These are phyloP conservation scores for Apiospora malaysiana DNA, from an alignment of 2,329 filamentous ascomycete species.

Conservation along the genomic window DNA sequence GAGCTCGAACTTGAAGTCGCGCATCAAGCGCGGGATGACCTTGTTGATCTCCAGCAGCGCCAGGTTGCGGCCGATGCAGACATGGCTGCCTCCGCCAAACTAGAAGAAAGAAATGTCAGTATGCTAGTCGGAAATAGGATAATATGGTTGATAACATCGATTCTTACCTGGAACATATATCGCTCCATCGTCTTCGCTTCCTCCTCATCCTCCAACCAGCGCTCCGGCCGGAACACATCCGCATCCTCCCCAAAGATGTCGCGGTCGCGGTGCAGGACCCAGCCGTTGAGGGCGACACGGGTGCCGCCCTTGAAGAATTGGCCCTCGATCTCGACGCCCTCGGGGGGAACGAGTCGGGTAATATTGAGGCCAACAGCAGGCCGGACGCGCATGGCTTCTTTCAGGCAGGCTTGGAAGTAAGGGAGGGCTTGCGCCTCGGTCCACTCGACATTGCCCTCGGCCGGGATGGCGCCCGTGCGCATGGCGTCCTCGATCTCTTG, in stretches of 20 bases:
- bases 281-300: constrained; percentile 58
- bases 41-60: constrained; percentile 65
- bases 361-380: constrained; percentile 63
- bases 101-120: constrained; percentile 30
- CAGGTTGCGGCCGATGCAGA: constrained; percentile 62
- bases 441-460: constrained; percentile 53
- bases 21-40: constrained; percentile 58
- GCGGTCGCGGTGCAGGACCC: constrained; percentile 57
- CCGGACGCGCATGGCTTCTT: constrained; percentile 61
- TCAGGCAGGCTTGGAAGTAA: constrained; percentile 63
- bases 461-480: constrained; percentile 39
- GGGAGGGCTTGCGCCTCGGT: constrained; percentile 53
- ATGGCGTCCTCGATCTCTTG: constrained; percentile 53
- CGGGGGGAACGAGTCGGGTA: constrained; percentile 54
- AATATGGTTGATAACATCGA: neutral
- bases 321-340: constrained; percentile 58
- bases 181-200: constrained; percentile 54
- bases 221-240: constrained; percentile 57
- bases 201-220: constrained; percentile 58
- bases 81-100: constrained; percentile 60
- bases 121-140: neutral
- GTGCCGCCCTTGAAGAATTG: constrained; percentile 58
- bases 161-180: constrained; percentile 60
- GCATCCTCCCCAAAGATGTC: constrained; percentile 57
- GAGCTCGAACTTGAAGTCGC: constrained; percentile 60